Evolutionary conservation across 257 asterid genomes (phyloP), one percentile per base, ranked within the genome.

Genomic region (Orobanche coerulescens): DNA sequence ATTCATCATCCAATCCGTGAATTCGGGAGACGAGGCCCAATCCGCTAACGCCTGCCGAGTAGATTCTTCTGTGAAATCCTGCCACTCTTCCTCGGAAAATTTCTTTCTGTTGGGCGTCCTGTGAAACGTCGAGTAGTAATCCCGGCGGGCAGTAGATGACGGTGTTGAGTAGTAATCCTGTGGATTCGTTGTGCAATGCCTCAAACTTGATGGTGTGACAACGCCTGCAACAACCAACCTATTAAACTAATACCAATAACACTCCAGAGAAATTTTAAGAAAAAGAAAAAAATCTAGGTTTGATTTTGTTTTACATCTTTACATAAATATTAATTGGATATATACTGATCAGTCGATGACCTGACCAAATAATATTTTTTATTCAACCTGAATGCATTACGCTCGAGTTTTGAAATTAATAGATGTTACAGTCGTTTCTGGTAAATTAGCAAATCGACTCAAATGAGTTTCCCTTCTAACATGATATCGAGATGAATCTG

Each of bases 1-100:
- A 9, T 69, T 70, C 37, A 83, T 57, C 11, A 87, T 46, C 97
- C 97, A 90, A 20, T 84, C 81, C 3, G 88, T 67, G 75, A 90
- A 85, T 47, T 87, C 96, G 1, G 97, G 89, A 39, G 94, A 79
- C 1, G 97, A 73, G 14, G 88, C 81, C 75, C 72, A 62, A 49
- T 83, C 96, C 0, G 85, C 78, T 37, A 90, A 68, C 12, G 91
- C 96, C 61, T 75, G 73, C 61, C 73, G 80, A 2, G 97, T 90
- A 6, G 94, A 81, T 50, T 77, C 81, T 74, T 77, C 82, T 0
- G 97, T 87, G 74, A 90, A 82, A 49, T 78, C 77, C 67, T 74
- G 75, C 96, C 96, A 90, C 57, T 87, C 97, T 71, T 82, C 76
- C 65, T 72, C 16, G 0, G 96, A 65, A 46, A 70, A 82, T 64